Percentiles rank a stretch among this genome's conserved stretches.
These are phyloP conservation scores for Aspergillus texensis DNA, from an alignment of 2,329 filamentous ascomycete genomes.

Conservation along the genomic window DNA sequence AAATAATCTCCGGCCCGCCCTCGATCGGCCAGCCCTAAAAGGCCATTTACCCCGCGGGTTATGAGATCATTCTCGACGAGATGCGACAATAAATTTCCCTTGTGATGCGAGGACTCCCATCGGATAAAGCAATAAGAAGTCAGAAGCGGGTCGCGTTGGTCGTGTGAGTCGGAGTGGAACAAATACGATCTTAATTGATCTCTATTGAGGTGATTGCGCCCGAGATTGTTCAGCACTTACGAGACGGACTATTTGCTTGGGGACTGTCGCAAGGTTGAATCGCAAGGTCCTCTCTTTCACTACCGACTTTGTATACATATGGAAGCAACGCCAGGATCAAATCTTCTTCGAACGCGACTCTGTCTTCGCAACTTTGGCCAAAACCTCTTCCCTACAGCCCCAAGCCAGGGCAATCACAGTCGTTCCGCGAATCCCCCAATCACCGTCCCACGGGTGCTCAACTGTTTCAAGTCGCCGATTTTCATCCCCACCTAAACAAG, in stretches of 20 bases:
- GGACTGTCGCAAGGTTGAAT: background rate
- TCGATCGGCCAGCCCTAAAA: background rate
- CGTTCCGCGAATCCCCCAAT: background rate
- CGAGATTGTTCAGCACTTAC: background rate
- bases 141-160: background rate
- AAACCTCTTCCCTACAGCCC: slow-evolving; percentile 16
- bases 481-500: slow-evolving; percentile 12
- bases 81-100: background rate
- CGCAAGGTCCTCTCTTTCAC: background rate
- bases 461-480: slow-evolving; percentile 12
- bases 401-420: slow-evolving; percentile 14
- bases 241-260: background rate
- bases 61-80: background rate
- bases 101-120: background rate
- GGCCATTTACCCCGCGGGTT: background rate
- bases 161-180: background rate
- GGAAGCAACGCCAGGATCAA: background rate
- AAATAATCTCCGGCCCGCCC: background rate
- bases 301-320: background rate
- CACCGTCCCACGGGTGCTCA: background rate
- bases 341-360: background rate
- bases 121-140: background rate
- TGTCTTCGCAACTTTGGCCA: background rate
- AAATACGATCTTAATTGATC: background rate
- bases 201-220: background rate